A percentile compares a stretch with the other conserved stretches of the same genome.
Conservation (phyloP, 1,139 yeast genomes). For the Entelexis paramagnoliae region DNA sequence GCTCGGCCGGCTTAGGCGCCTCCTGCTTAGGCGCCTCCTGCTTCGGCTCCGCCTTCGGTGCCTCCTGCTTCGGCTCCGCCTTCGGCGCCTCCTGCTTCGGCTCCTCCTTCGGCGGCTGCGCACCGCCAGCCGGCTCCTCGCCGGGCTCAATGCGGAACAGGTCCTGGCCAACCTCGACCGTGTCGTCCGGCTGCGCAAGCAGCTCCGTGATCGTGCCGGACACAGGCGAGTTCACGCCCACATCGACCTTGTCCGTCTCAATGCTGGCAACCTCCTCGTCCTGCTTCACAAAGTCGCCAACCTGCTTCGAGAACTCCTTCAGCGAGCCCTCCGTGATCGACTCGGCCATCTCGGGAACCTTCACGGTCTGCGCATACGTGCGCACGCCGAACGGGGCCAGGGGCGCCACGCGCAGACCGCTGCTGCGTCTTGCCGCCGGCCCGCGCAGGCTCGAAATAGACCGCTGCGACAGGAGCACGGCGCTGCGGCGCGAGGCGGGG, state of each 20-base stretch:
- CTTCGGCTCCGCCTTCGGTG: conserved; percentile 26
- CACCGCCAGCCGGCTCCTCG: conserved; percentile 62
- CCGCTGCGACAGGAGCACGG: conserved; percentile 3
- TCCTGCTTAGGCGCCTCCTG: conserved; percentile 23
- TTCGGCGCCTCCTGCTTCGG: conserved; percentile 26
- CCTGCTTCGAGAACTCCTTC: conserved; percentile 57
- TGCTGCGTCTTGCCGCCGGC: neutral
- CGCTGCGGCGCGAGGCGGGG: neutral
- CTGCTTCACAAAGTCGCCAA: conserved; percentile 78
- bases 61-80: conserved; percentile 24
- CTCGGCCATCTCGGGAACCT: conserved; percentile 98
- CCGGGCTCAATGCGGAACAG: conserved; percentile 85
- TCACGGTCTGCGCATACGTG: conserved; percentile 38
- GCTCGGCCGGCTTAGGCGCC: conserved; percentile 24
- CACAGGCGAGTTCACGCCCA: conserved; percentile 90
- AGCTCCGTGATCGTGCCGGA: conserved; percentile 83
- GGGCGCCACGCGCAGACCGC: neutral
- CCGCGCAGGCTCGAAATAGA: conserved; percentile 2
- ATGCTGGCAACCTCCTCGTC: conserved; percentile 95
- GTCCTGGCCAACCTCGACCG: conserved; percentile 95
- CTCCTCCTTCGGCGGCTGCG: conserved; percentile 32
- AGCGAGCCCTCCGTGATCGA: conserved; percentile 96
- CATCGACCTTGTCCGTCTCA: conserved; percentile 97
- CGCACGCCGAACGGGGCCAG: conserved; percentile 12
- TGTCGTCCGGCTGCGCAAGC: conserved; percentile 76